Evolutionary conservation across 2,329 filamentous ascomycete genomes (phyloP).

Genomic region (Myotisia sp.): DNA sequence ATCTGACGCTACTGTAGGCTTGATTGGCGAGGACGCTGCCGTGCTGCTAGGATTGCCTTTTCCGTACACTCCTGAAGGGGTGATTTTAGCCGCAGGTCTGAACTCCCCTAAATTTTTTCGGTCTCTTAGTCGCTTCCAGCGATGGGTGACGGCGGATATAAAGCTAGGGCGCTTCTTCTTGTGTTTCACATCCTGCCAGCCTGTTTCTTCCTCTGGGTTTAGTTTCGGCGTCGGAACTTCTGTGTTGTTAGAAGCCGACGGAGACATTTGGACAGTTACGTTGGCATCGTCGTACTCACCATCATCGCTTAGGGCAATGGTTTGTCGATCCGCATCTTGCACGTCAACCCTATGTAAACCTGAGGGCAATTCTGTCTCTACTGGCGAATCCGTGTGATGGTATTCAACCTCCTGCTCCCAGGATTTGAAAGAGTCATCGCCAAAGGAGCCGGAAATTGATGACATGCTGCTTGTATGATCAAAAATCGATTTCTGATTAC

Average conservation of each 20-base stretch:
- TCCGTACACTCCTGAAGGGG: too few relatives aligned
- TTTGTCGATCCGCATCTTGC: too few relatives aligned
- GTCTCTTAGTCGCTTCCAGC: slow-evolving; percentile 5
- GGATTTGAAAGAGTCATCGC: slow-evolving; percentile 1
- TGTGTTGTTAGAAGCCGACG: slow-evolving; percentile 13
- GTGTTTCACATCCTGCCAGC: slow-evolving; percentile 10
- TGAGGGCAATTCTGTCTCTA: slow-evolving; percentile 5
- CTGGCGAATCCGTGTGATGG: slow-evolving; percentile 11
- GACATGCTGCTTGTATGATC: slow-evolving; percentile 34
- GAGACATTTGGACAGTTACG: slow-evolving; percentile 6
- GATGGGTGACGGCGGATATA: slow-evolving; percentile 1
- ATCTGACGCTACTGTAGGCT: slow-evolving; percentile 19
- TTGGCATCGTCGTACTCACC: slow-evolving; percentile 6
- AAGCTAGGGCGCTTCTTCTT: slow-evolving; percentile 3
- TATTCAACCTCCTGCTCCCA: slow-evolving; percentile 14
- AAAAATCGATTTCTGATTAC: slow-evolving; percentile 32
- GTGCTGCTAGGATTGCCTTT: too few relatives aligned
- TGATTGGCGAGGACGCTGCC: too few relatives aligned
- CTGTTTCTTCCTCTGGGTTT: slow-evolving; percentile 15
- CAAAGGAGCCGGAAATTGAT: slow-evolving; percentile 24
- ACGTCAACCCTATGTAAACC: neutral
- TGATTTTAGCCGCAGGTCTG: slow-evolving; percentile 15
- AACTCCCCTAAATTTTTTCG: slow-evolving; percentile 16
- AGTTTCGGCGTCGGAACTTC: slow-evolving; percentile 17
- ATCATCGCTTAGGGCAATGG: too few relatives aligned